A percentile compares a stretch with the other conserved stretches of the same genome.
These are phyloP conservation scores for Phaffia rhodozyma DNA, from an alignment of 1,284 basidiomycete genomes.

Conservation along the genomic window DNA sequence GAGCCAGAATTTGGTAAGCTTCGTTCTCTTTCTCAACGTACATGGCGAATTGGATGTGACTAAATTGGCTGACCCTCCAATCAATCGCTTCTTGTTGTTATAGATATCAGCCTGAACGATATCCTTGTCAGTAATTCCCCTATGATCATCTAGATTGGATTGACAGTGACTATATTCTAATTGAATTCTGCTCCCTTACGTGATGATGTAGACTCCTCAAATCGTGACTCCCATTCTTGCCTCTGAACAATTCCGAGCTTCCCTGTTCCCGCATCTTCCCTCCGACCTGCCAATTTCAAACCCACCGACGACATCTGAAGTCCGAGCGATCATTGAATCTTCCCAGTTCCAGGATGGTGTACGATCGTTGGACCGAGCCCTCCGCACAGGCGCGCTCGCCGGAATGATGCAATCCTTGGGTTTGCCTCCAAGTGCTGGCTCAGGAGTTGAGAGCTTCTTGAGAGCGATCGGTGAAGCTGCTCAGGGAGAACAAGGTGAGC, in stretches of 20 bases:
- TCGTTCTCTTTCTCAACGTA: background rate
- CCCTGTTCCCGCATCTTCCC: constrained; percentile 64
- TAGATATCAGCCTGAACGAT: constrained; percentile 36
- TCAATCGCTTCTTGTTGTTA: constrained; percentile 27
- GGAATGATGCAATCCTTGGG: constrained; percentile 58
- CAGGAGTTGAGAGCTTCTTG: constrained; percentile 56
- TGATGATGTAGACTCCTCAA: constrained; percentile 48
- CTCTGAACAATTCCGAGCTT: constrained; percentile 44
- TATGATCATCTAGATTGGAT: too few relatives aligned
- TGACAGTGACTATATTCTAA: too few relatives aligned
- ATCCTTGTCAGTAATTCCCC: too few relatives aligned
- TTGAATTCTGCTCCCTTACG: too few relatives aligned
- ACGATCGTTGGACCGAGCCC: constrained; percentile 57
- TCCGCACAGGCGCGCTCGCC: constrained; percentile 59
- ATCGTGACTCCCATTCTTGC: constrained; percentile 56
- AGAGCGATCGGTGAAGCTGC: constrained; percentile 41
- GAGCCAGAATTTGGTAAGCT: constrained; percentile 39
- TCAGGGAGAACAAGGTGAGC: constrained; percentile 51
- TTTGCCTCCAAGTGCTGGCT: constrained; percentile 62
- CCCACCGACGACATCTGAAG: constrained; percentile 39
- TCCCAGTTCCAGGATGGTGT: constrained; percentile 52
- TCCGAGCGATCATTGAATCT: constrained; percentile 46
- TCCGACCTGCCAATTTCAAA: constrained; percentile 56
- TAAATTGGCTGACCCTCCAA: too few relatives aligned
- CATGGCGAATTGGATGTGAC: too few relatives aligned